Evolutionary conservation across 305 asterid genomes (phyloP).

Genomic region (Plantago lanceolata): DNA sequence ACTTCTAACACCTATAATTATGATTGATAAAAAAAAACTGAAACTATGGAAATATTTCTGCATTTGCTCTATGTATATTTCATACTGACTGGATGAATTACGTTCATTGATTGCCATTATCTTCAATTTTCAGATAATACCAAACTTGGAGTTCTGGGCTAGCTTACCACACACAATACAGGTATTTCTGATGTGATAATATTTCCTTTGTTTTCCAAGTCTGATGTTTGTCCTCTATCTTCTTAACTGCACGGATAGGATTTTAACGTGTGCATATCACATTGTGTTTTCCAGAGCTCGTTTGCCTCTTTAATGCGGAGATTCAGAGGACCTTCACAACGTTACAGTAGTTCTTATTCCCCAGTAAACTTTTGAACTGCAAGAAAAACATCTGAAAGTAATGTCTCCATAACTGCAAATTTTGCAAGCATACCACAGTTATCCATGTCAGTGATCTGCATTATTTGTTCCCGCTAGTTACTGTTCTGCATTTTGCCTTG

Average conservation of each 20-base stretch:
- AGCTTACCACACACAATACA: slow-evolving; percentile 75
- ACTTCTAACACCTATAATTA: neutral
- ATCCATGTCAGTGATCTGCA: slow-evolving; percentile 18
- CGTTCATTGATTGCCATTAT: slow-evolving; percentile 17
- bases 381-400: slow-evolving; percentile 13
- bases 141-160: slow-evolving; percentile 90
- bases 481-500: slow-evolving; percentile 11
- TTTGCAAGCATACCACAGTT: slow-evolving; percentile 14
- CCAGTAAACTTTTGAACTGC: slow-evolving; percentile 72
- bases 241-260: slow-evolving; percentile 1
- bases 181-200: slow-evolving; percentile 37
- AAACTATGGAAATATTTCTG: slow-evolving; percentile 7
- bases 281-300: slow-evolving; percentile 42
- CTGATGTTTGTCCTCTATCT: neutral
- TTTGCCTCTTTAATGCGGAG: slow-evolving; percentile 53
- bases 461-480: slow-evolving; percentile 8
- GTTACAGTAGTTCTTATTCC: slow-evolving; percentile 79
- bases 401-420: neutral
- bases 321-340: slow-evolving; percentile 79
- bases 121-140: slow-evolving; percentile 59
- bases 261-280: slow-evolving; percentile 6
- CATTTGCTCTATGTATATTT: slow-evolving; percentile 13
- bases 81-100: neutral
- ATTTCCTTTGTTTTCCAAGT: neutral
- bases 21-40: neutral